Base-by-base conservation (phyloP, 1,284 basidiomycete species). In the Marasmius tenuissimus region DNA sequence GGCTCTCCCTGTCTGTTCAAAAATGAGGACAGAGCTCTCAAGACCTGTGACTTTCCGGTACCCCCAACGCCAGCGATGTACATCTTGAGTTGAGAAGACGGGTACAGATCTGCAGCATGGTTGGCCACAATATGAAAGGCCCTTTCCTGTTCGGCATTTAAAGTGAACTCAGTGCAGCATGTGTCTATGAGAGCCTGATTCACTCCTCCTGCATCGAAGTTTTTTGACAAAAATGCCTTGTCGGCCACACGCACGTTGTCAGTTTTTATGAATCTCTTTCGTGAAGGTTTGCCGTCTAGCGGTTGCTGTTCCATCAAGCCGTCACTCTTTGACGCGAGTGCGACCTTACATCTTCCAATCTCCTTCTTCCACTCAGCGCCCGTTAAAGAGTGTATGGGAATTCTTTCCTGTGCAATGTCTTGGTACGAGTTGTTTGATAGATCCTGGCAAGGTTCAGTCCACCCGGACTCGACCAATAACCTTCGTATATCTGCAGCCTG, bases 1-100 rank as follows among this genome's bases (percentile, higher is more conserved):
- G 60, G 39, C 56, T 75, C 70, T 0, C 69, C 61, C 11, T 65
- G 49, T 7, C n/a, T 0, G 4, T 59, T 55, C 61, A 80, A 76
- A 7, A 76, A 73, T 1, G 51, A 0, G 12, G 64, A 69, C 0
- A 78, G 20, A 0, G 77, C 75, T 27, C 75, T 72, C 0, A 82
- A 67, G 0, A 82, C 80, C 57, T 74, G 76, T 7, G 75, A 73
- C 67, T 82, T 81, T 4, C 79, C 78, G 14, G 77, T 62, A 2
- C 61, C 61, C 3, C 57, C 61, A 56, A 62, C 58, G 10, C 62
- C 62, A 9, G 47, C 55, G 42, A 63, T 63, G 40, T 61, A 60
- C 54, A 60, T 54, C n/a, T 54, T 51, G n/a, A 58, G 35, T 39
- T 35, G 67, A 11, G 58, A 38, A 5, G 49, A 40, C 16, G 70